A percentile compares a stretch with the other conserved stretches of the same genome.
Evolutionary conservation across 2,329 filamentous ascomycete genomes (phyloP).

Genomic region (Fusarium liriodendri): DNA sequence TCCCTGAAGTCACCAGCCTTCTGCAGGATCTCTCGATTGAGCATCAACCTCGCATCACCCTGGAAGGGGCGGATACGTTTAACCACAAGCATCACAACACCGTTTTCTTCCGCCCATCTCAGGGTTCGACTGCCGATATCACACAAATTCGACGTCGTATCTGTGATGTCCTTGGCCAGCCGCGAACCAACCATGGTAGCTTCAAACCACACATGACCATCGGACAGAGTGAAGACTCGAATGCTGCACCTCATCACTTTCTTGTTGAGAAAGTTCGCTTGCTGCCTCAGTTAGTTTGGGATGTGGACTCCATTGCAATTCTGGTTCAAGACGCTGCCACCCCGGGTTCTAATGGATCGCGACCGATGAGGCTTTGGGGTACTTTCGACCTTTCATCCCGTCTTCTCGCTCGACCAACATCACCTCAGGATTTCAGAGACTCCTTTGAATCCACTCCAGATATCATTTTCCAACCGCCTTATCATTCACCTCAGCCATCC

Average conservation of each 20-base stretch:
- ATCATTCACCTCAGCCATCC: constrained; percentile 7
- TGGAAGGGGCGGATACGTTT: constrained; percentile 61
- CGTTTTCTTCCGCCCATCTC: constrained; percentile 54
- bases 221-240: constrained; percentile 64
- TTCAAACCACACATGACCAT: constrained; percentile 67
- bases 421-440: constrained; percentile 14
- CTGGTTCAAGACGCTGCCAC: constrained; percentile 59
- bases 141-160: constrained; percentile 49
- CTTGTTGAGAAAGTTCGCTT: constrained; percentile 63
- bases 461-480: constrained; percentile 14
- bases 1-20: constrained; percentile 56
- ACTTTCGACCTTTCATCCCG: constrained; percentile 53
- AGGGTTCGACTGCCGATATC: constrained; percentile 36
- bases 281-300: constrained; percentile 62
- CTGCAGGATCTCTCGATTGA: constrained; percentile 32
- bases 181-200: constrained; percentile 7
- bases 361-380: constrained; percentile 69
- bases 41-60: constrained; percentile 38
- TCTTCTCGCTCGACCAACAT: constrained; percentile 3
- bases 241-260: constrained; percentile 59
- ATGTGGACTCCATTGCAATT: constrained; percentile 60
- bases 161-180: constrained; percentile 50
- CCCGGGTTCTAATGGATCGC: constrained; percentile 45
- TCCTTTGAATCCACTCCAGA: neutral
- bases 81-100: constrained; percentile 62